Conservation (phyloP, 768 basidiomycete species). For the Podaxis sp. region DNA sequence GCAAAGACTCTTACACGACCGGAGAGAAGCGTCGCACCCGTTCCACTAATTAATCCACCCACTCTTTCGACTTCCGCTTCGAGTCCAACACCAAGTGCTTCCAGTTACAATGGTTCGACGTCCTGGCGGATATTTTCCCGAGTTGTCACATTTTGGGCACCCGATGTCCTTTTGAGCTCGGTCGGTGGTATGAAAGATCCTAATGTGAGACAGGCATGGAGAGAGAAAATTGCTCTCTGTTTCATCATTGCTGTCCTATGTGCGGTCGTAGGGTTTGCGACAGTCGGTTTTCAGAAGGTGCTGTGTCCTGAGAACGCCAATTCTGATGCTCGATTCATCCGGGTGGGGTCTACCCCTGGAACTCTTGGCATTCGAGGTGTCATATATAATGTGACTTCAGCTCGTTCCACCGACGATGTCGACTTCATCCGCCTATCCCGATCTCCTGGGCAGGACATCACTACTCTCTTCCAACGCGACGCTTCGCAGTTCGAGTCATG, state of each 20-base stretch:
- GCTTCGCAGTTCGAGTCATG: slow-evolving; percentile 68
- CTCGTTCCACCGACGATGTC: slow-evolving; percentile 49
- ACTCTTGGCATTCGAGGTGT: slow-evolving; percentile 77
- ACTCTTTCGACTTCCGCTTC: slow-evolving; percentile 27
- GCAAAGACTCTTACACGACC: slow-evolving; percentile 97
- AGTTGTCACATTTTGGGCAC: slow-evolving; percentile 89
- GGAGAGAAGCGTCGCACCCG: slow-evolving; percentile 91
- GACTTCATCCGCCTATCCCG: slow-evolving; percentile 57
- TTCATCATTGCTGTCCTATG: slow-evolving; percentile 82
- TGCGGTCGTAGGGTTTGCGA: slow-evolving; percentile 81
- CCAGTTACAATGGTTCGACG: slow-evolving; percentile 43
- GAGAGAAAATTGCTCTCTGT: slow-evolving; percentile 94
- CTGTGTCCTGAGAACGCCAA: slow-evolving; percentile 70
- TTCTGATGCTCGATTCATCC: slow-evolving; percentile 44
- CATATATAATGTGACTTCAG: slow-evolving; percentile 69
- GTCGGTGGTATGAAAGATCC: slow-evolving; percentile 81
- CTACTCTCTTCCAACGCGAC: slow-evolving; percentile 76
- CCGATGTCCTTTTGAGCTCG: slow-evolving; percentile 67
- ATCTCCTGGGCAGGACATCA: slow-evolving; percentile 83
- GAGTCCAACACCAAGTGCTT: slow-evolving; percentile 29
- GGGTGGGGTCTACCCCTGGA: slow-evolving; percentile 54
- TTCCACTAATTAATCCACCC: slow-evolving; percentile 89
- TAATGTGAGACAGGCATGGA: slow-evolving; percentile 85
- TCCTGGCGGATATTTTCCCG: slow-evolving; percentile 83
- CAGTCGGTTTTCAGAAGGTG: slow-evolving; percentile 90